These are phyloP conservation scores for Ambrosia trifida DNA, from an alignment of 129 eudicot genomes.

Conservation along the genomic window DNA sequence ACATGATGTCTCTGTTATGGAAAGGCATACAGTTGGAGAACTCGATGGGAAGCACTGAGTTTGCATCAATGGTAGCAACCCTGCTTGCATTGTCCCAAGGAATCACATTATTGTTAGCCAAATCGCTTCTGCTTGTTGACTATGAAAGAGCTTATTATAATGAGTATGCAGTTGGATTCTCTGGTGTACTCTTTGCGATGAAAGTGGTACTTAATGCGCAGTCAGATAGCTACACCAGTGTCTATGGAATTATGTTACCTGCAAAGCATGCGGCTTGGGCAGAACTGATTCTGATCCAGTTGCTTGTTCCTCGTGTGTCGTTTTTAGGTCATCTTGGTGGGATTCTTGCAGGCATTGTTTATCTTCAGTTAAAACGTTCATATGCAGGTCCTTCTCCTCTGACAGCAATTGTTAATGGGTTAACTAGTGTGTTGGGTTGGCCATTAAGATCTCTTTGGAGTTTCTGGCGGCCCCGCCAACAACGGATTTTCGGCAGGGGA, in stretches of 20 bases:
- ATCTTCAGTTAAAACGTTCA: conserved; percentile 40
- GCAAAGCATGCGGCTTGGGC: conserved; percentile 84
- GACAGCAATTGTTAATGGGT: conserved; percentile 37
- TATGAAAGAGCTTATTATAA: conserved; percentile 65
- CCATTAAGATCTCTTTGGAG: conserved; percentile 47
- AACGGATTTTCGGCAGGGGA: conserved; percentile 52
- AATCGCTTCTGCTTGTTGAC: conserved; percentile 59
- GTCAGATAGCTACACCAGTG: conserved; percentile 50
- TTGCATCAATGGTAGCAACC: conserved; percentile 72
- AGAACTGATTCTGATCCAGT: conserved; percentile 77
- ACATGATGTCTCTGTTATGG: conserved; percentile 95
- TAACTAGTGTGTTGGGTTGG: conserved; percentile 52
- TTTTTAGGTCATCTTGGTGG: conserved; percentile 97
- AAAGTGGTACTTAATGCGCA: conserved; percentile 83
- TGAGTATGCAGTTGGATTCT: conserved; percentile 85
- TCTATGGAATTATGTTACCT: conserved; percentile 71
- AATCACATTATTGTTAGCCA: conserved; percentile 72
- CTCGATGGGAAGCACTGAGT: conserved; percentile 71
- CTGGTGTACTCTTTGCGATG: conserved; percentile 95
- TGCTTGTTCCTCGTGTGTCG: conserved; percentile 82
- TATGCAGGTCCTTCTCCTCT: conserved; percentile 46
- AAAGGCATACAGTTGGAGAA: conserved; percentile 85
- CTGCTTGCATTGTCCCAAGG: conserved; percentile 85
- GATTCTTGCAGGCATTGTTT: conserved; percentile 82
- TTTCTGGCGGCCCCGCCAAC: conserved; percentile 25